These are phyloP conservation scores for Heliamphora pulchella DNA, from an alignment of 179 eudicot genomes.

Conservation along the genomic window DNA sequence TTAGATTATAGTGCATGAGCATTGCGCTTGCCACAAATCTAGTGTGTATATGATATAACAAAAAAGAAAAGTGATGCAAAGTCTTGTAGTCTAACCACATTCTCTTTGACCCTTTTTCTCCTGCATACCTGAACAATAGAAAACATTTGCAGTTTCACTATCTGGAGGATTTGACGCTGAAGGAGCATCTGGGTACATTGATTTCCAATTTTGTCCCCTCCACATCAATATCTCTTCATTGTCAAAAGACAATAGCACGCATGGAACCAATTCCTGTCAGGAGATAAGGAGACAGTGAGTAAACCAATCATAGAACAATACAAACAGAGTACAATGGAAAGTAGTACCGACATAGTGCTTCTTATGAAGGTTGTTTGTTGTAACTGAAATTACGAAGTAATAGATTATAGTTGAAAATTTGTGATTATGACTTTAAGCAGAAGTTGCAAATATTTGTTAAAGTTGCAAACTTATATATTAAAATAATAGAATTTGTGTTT, in stretches of 20 bases:
- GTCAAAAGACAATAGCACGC: slow-evolving; percentile 78
- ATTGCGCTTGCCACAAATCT: too few species aligned
- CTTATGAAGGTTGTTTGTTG: not conserved
- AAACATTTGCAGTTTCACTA: slow-evolving; percentile 12
- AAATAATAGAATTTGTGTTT: too few species aligned
- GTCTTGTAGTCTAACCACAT: not conserved
- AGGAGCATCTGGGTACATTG: slow-evolving; percentile 48
- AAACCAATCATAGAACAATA: not conserved
- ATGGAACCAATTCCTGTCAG: slow-evolving; percentile 78
- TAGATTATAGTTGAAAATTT: too few species aligned
- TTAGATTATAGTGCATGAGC: too few species aligned
- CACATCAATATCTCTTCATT: slow-evolving; percentile 89
- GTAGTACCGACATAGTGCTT: not conserved
- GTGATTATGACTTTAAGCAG: not conserved
- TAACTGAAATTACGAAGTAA: too few species aligned
- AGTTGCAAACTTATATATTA: too few species aligned
- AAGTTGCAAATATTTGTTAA: too few species aligned
- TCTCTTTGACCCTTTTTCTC: not conserved
- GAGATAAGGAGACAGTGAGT: slow-evolving; percentile 13
- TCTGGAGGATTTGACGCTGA: slow-evolving; percentile 18
- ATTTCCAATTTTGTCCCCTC: slow-evolving; percentile 89
- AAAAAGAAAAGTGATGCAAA: not conserved
- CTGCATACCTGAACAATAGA: slow-evolving; percentile 41
- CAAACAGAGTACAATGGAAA: not conserved
- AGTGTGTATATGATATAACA: not conserved